Evolutionary conservation across 2,329 filamentous ascomycete species (phyloP).

Genomic region (Hypomyces rosellus): DNA sequence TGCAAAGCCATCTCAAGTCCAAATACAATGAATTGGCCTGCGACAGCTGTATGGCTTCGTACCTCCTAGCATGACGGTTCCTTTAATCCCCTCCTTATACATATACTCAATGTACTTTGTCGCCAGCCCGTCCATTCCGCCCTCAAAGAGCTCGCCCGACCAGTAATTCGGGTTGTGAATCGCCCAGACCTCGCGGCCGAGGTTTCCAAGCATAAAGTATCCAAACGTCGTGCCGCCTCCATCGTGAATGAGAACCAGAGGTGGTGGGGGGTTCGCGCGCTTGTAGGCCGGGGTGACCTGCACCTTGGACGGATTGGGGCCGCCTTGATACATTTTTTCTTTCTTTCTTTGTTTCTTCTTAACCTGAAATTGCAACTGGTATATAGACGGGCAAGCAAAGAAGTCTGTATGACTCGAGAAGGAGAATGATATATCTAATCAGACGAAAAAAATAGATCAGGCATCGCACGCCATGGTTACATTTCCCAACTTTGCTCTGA

Average conservation of each 20-base stretch:
- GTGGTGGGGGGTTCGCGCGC: constrained; percentile 13
- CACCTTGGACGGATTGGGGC: constrained; percentile 20
- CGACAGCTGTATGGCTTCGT: constrained; percentile 5
- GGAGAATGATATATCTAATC: no score
- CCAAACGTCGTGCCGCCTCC: constrained; percentile 26
- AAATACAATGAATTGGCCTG: not conserved
- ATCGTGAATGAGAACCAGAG: constrained; percentile 25
- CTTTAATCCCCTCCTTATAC: constrained; percentile 18
- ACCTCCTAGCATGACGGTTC: constrained; percentile 23
- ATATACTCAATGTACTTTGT: constrained; percentile 21
- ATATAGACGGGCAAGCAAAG: no score
- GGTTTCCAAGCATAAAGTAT: constrained; percentile 22
- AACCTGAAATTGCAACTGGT: no score
- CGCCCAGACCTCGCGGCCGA: constrained; percentile 25
- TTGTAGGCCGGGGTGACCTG: constrained; percentile 16
- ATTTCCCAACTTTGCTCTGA: no score
- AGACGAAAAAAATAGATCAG: no score
- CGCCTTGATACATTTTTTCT: constrained; percentile 16
- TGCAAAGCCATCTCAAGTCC: not conserved
- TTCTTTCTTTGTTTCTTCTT: not conserved
- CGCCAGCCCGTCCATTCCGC: constrained; percentile 25
- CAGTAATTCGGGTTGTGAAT: constrained; percentile 25
- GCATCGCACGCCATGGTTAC: no score
- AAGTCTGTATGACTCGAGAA: no score
- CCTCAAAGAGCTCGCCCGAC: constrained; percentile 18